phyloP scores from a whole-genome alignment of 768 basidiomycete species.

The Hygrocybe punicea region DNA sequence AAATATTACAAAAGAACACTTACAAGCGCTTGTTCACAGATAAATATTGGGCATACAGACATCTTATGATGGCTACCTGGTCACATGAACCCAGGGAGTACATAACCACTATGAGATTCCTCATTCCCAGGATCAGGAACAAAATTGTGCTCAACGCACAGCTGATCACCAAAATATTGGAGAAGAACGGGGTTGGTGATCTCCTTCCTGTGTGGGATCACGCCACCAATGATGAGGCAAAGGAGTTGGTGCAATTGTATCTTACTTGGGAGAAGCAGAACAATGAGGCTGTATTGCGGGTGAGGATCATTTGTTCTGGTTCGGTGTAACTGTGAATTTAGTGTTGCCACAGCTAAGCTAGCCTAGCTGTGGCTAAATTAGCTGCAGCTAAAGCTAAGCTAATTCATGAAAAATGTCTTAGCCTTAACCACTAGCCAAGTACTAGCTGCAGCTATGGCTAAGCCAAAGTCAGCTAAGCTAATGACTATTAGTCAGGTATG shows the following conservation, averaged over 20 bases:
- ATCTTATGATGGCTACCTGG: conserved; percentile 12
- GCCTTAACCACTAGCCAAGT: too few relatives aligned
- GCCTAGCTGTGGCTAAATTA: too few relatives aligned
- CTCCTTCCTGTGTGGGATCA: conserved; percentile 9
- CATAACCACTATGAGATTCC: conserved; percentile 15
- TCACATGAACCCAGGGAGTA: conserved; percentile 10
- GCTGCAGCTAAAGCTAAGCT: too few relatives aligned
- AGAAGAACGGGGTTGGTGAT: not conserved
- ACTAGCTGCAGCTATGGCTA: too few relatives aligned
- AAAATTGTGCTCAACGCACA: conserved; percentile 15
- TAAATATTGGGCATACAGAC: conserved; percentile 10
- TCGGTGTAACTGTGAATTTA: not conserved
- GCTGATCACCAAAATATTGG: conserved; percentile 7
- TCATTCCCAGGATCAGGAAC: conserved; percentile 19
- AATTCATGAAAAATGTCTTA: too few relatives aligned
- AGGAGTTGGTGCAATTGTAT: conserved; percentile 14
- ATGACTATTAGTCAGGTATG: too few relatives aligned
- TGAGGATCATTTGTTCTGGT: conserved; percentile 1
- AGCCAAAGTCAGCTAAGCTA: too few relatives aligned
- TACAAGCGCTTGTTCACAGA: conserved; percentile 18
- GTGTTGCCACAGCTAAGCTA: too few relatives aligned
- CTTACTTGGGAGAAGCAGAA: conserved; percentile 17
- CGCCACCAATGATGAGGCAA: conserved; percentile 13
- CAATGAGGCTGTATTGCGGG: conserved; percentile 18
- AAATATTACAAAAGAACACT: conserved; percentile 12